Conservation (phyloP, 495 filamentous ascomycete genomes). For the Usnea hakonensis region DNA sequence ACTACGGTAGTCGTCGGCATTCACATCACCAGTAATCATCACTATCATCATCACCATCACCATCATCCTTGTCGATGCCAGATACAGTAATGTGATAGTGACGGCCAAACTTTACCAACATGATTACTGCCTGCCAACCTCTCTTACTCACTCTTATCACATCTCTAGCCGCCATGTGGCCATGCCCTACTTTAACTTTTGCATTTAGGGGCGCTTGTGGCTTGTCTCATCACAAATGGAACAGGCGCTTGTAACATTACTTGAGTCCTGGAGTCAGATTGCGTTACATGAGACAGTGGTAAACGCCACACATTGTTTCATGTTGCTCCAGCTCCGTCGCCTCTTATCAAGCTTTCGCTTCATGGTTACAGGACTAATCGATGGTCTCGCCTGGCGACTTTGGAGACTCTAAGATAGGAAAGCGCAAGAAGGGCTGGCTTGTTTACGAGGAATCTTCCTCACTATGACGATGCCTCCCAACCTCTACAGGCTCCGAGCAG, state of each 20-base stretch:
- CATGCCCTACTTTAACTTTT: not conserved
- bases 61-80: too few species aligned
- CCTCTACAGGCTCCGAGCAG: not conserved
- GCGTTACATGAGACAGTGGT: not conserved
- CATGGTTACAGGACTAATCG: not conserved
- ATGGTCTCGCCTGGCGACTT: not conserved
- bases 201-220: not conserved
- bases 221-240: not conserved
- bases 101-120: not conserved
- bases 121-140: not conserved
- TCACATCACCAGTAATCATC: too few species aligned
- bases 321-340: not conserved
- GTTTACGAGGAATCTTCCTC: not conserved
- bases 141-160: slow-evolving; percentile 3
- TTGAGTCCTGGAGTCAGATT: not conserved
- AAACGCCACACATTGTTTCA: not conserved
- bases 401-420: not conserved
- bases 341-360: not conserved
- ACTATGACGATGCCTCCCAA: not conserved
- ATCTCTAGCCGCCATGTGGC: not conserved
- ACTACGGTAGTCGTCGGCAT: too few species aligned
- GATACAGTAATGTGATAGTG: not conserved
- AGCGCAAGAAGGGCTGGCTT: not conserved
- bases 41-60: not conserved
- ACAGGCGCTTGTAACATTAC: not conserved